Evolutionary conservation across 2,329 filamentous ascomycete species (phyloP).

Genomic region (Fusarium sulawesiense): DNA sequence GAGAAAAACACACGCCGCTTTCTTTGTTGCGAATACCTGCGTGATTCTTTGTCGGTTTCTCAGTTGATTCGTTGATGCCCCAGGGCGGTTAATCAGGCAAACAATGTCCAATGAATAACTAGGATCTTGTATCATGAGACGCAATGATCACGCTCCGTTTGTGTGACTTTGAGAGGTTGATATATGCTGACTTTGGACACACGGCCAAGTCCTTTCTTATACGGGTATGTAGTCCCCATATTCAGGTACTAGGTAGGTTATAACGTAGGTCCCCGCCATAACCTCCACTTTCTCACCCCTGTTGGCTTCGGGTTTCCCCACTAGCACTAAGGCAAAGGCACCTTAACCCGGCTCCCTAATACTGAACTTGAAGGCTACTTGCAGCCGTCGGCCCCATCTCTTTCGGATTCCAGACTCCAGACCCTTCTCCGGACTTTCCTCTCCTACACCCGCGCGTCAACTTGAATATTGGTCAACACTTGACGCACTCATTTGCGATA

Average conservation of each 20-base stretch:
- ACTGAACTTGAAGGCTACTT: conserved; percentile 1
- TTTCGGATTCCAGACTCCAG: conserved; percentile 29
- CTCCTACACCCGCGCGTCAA: conserved; percentile 25
- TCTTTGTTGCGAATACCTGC: background rate
- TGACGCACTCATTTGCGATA: conserved; percentile 2
- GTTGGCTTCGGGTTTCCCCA: conserved; percentile 17
- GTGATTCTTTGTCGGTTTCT: background rate
- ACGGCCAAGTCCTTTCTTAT: background rate
- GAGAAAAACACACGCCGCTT: background rate
- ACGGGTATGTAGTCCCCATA: background rate
- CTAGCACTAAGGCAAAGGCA: background rate
- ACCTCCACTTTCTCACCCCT: conserved; percentile 14
- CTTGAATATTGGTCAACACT: conserved; percentile 12
- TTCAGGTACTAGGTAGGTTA: background rate
- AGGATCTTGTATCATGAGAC: background rate
- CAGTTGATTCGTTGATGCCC: background rate
- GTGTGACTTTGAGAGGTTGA: background rate
- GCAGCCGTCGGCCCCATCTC: conserved; percentile 18
- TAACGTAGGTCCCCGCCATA: background rate
- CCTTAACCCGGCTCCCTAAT: background rate
- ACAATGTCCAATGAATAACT: background rate
- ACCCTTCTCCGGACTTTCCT: conserved; percentile 32
- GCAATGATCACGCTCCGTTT: background rate
- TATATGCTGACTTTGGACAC: background rate
- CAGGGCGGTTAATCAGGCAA: background rate